Evolutionary conservation across 2,329 filamentous ascomycete species (phyloP).

Genomic region (Penicillium sp.): DNA sequence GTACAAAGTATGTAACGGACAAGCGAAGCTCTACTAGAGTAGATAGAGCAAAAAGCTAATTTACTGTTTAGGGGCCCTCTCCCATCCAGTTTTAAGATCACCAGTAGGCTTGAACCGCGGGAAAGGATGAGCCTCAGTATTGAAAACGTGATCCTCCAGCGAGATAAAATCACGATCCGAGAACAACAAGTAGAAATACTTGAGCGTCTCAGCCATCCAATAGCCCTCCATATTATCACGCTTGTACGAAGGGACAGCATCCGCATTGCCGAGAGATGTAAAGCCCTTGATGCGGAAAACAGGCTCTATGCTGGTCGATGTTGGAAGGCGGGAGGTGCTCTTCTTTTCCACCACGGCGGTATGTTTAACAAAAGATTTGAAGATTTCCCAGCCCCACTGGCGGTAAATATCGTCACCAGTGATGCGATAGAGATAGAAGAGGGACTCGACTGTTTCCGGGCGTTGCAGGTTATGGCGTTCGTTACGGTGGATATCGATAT

Average conservation of each 20-base stretch:
- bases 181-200: constrained; percentile 96
- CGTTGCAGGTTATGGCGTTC: constrained; percentile 92
- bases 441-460: constrained; percentile 91
- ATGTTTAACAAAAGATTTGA: constrained; percentile 83
- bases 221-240: constrained; percentile 98
- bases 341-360: constrained; percentile 72
- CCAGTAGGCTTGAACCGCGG: constrained; percentile 76
- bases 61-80: constrained; percentile 27
- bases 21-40: background rate
- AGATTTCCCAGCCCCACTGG: constrained; percentile 99
- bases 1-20: background rate
- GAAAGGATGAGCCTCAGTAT: constrained; percentile 91
- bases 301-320: background rate
- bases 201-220: constrained; percentile 96
- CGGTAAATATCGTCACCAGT: constrained; percentile 86
- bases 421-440: constrained; percentile 99
- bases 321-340: constrained; percentile 9
- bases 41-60: background rate
- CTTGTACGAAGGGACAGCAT: constrained; percentile 64
- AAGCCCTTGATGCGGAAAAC: constrained; percentile 59
- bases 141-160: constrained; percentile 83
- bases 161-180: constrained; percentile 78
- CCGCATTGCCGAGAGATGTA: constrained; percentile 75
- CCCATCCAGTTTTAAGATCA: constrained; percentile 44
- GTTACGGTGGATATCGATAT: constrained; percentile 75